Conservation (phyloP, 371 early-diverging fungal genomes). For the Phascolomyces articulosus region DNA sequence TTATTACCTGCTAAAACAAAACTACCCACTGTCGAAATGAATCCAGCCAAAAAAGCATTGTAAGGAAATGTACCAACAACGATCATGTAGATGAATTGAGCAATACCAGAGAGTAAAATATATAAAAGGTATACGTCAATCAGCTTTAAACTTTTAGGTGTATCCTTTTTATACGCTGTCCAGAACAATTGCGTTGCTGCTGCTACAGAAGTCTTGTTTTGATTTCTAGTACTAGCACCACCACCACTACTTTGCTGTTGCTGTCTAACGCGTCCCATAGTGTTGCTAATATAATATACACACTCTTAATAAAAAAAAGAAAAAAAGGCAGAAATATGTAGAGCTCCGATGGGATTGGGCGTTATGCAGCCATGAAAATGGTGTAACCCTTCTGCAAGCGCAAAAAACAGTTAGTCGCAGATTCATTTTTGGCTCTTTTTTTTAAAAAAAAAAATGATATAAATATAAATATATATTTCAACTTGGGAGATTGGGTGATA, state of each 20-base stretch:
- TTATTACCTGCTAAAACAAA: conserved; percentile 89
- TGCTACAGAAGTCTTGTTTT: neutral
- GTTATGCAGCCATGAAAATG: too few species aligned
- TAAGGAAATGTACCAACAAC: conserved; percentile 93
- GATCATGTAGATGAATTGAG: conserved; percentile 86
- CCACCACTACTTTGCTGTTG: neutral
- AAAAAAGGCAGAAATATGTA: neutral
- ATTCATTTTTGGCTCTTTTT: too few species aligned
- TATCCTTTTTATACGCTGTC: conserved; percentile 59
- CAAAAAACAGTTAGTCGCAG: too few species aligned
- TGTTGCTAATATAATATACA: neutral
- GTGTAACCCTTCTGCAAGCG: too few species aligned
- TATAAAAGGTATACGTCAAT: conserved; percentile 92
- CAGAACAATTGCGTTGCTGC: conserved; percentile 9
- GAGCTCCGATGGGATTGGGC: neutral
- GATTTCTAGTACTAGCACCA: neutral
- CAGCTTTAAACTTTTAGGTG: conserved; percentile 79
- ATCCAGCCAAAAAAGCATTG: conserved; percentile 95
- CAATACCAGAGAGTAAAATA: conserved; percentile 83
- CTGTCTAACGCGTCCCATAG: neutral
- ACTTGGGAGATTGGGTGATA: too few species aligned
- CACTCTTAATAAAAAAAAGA: neutral
- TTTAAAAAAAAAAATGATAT: too few species aligned
- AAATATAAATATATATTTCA: too few species aligned
- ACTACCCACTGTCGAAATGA: conserved; percentile 87